Conservation (phyloP, 2,329 filamentous ascomycete genomes). For the Pseudogymnoascus sp. region DNA sequence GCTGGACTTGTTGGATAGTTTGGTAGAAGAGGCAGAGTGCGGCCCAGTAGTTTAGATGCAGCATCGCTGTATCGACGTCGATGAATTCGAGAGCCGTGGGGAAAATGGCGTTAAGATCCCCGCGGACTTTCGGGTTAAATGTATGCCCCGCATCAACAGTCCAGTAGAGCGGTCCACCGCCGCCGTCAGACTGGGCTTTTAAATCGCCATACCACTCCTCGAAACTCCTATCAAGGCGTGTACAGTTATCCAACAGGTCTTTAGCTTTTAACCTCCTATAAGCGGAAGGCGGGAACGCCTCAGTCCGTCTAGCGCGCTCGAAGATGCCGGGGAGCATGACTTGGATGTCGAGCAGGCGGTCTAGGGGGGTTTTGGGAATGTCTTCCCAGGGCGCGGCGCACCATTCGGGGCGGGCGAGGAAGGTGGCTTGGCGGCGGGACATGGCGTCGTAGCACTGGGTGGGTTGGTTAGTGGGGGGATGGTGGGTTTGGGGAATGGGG, state of each 20-base stretch:
- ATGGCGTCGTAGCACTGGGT: conserved; percentile 39
- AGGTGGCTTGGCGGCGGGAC: conserved; percentile 40
- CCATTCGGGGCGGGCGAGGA: conserved; percentile 45
- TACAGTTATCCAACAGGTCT: conserved; percentile 39
- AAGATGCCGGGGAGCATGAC: conserved; percentile 40
- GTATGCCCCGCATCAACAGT: conserved; percentile 26
- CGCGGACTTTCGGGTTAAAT: conserved; percentile 32
- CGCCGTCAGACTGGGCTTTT: conserved; percentile 18
- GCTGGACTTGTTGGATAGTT: conserved; percentile 38
- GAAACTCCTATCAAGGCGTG: conserved; percentile 40
- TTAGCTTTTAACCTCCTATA: conserved; percentile 38
- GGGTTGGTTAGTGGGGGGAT: neutral
- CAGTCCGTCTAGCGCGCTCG: conserved; percentile 35
- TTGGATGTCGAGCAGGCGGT: conserved; percentile 44
- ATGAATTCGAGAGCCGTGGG: conserved; percentile 34
- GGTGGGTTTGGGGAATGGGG: neutral
- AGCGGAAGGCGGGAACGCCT: conserved; percentile 32
- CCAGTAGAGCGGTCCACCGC: conserved; percentile 30
- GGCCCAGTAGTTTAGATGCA: conserved; percentile 47
- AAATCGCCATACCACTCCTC: conserved; percentile 37
- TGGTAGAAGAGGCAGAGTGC: conserved; percentile 40
- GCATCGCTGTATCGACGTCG: conserved; percentile 36
- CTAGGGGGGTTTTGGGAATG: conserved; percentile 42
- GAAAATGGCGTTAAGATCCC: conserved; percentile 23
- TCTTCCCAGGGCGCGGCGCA: conserved; percentile 41